These are phyloP conservation scores for Beauveria medogensis DNA, from an alignment of 2,329 filamentous ascomycete genomes.

Conservation along the genomic window DNA sequence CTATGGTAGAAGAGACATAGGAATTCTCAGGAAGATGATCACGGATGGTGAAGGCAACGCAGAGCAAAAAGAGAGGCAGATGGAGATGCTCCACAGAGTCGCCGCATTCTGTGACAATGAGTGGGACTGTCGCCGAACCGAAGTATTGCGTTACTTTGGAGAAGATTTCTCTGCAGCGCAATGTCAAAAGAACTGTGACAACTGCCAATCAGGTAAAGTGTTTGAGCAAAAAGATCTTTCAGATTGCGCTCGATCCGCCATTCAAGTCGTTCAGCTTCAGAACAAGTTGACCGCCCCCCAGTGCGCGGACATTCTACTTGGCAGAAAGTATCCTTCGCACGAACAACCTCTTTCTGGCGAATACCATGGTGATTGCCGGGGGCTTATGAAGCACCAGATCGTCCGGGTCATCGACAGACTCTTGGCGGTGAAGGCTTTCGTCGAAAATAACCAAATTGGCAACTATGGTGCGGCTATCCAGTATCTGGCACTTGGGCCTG, in stretches of 20 bases:
- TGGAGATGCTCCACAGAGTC: conserved; percentile 77
- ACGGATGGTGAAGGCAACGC: conserved; percentile 65
- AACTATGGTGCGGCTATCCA: conserved; percentile 60
- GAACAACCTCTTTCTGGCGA: conserved; percentile 38
- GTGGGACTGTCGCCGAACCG: conserved; percentile 76
- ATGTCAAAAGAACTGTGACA: conserved; percentile 77
- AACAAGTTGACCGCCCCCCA: conserved; percentile 63
- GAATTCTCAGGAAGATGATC: conserved; percentile 71
- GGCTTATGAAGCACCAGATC: conserved; percentile 65
- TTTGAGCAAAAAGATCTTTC: conserved; percentile 75
- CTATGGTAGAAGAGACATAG: conserved; percentile 73
- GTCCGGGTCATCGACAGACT: conserved; percentile 79
- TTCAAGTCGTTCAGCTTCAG: conserved; percentile 58
- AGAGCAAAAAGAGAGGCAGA: conserved; percentile 77
- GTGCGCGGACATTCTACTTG: conserved; percentile 77
- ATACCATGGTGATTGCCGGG: conserved; percentile 60
- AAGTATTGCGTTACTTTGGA: conserved; percentile 90
- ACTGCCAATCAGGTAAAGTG: conserved; percentile 65
- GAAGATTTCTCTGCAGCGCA: conserved; percentile 67
- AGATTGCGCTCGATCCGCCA: conserved; percentile 59
- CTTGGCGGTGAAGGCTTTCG: conserved; percentile 63
- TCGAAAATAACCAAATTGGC: conserved; percentile 52
- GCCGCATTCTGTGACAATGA: conserved; percentile 84
- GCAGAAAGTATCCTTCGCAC: conserved; percentile 52
- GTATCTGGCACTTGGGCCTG: conserved; percentile 52